A percentile compares a stretch with the other conserved stretches of the same genome.
These are phyloP conservation scores for Rhodotorula taiwanensis DNA, from an alignment of 768 basidiomycete genomes.

Conservation along the genomic window DNA sequence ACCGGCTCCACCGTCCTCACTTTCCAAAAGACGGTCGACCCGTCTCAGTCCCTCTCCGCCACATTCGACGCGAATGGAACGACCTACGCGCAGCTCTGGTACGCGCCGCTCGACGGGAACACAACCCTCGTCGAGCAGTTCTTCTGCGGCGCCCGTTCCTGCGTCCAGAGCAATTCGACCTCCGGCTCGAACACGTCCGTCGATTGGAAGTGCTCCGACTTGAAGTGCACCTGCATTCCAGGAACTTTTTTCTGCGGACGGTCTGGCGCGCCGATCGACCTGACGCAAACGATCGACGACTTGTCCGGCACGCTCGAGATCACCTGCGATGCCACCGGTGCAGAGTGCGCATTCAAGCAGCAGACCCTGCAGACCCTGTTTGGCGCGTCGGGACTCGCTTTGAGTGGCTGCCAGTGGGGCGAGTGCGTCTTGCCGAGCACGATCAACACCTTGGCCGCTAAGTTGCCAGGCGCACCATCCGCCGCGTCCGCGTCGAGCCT, in stretches of 20 bases:
- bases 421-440: constrained; percentile 80
- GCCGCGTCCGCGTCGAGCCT: constrained; percentile 50
- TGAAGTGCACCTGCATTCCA: constrained; percentile 65
- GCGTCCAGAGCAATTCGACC: constrained; percentile 54
- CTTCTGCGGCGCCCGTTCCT: constrained; percentile 66
- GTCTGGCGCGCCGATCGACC: constrained; percentile 37
- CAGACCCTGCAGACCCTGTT: constrained; percentile 60
- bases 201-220: constrained; percentile 64
- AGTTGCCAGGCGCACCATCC: constrained; percentile 30
- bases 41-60: constrained; percentile 62
- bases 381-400: constrained; percentile 62
- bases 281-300: constrained; percentile 53
- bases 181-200: constrained; percentile 45
- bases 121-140: constrained; percentile 74
- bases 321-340: constrained; percentile 54
- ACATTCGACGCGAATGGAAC: constrained; percentile 47
- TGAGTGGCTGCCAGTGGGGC: constrained; percentile 71
- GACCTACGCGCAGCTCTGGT: constrained; percentile 43
- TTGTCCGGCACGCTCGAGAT: constrained; percentile 63
- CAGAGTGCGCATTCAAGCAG: constrained; percentile 72
- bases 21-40: constrained; percentile 67
- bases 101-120: constrained; percentile 26
- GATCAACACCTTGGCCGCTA: constrained; percentile 53
- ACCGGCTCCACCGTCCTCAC: constrained; percentile 66
- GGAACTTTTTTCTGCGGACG: constrained; percentile 71